Conservation (phyloP, 805 yeast species). For the Pichia cabralensis region DNA sequence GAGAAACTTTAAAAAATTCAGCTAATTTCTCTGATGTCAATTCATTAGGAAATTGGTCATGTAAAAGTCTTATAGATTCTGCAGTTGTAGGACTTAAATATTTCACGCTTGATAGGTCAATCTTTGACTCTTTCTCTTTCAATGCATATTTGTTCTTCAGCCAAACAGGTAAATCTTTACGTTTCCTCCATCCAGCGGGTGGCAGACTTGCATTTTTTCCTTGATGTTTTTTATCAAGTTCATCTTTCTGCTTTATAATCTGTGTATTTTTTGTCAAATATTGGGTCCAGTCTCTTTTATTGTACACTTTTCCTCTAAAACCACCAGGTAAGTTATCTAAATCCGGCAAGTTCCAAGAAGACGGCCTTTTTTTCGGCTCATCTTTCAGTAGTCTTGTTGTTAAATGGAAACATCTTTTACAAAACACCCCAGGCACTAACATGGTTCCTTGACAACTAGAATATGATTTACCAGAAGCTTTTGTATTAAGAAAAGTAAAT, state of each 20-base stretch:
- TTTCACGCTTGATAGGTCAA: constrained; percentile 58
- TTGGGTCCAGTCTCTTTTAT: constrained; percentile 20
- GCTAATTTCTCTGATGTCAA: constrained; percentile 51
- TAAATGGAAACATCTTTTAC: too few relatives aligned
- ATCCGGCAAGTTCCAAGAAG: constrained; percentile 28
- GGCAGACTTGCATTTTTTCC: too few relatives aligned
- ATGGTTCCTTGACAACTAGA: too few relatives aligned
- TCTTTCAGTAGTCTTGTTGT: too few relatives aligned
- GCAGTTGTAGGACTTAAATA: constrained; percentile 61
- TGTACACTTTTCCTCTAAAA: constrained; percentile 26
- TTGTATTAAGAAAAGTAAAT: too few relatives aligned
- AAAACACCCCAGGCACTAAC: too few relatives aligned
- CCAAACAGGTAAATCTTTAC: constrained; percentile 51
- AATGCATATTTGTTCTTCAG: constrained; percentile 55
- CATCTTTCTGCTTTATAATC: constrained; percentile 11
- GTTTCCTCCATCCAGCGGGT: constrained; percentile 39
- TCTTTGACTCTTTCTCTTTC: constrained; percentile 46
- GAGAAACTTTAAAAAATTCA: constrained; percentile 56
- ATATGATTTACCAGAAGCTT: too few relatives aligned
- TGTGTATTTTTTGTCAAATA: constrained; percentile 15
- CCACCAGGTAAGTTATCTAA: constrained; percentile 25
- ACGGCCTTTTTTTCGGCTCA: constrained; percentile 10
- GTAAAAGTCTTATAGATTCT: constrained; percentile 50
- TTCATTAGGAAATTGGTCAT: constrained; percentile 45
- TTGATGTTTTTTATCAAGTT: too few relatives aligned